phyloP scores from a whole-genome alignment of 202 grass and related monocot genomes.

The Digitaria exilis region DNA sequence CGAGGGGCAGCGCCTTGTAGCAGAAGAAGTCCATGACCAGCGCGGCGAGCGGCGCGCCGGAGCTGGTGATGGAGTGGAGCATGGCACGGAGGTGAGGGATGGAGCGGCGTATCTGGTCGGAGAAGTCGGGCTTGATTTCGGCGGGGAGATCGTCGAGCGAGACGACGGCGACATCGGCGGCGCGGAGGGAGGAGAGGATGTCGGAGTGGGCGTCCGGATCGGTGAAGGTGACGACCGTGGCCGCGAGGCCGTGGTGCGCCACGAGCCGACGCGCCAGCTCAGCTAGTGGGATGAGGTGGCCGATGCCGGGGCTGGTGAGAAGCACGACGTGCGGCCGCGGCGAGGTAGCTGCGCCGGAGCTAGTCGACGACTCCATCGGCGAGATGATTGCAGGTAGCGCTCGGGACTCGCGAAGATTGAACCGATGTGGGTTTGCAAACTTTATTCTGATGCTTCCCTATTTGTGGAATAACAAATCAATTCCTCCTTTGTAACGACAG shows the following conservation, averaged over 20 bases:
- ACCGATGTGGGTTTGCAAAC: too few relatives aligned
- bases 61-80: neutral
- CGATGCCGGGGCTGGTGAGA: too few relatives aligned
- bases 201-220: neutral
- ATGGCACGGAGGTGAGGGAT: conserved; percentile 29
- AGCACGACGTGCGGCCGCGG: neutral
- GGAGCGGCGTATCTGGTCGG: neutral
- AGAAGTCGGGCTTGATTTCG: neutral
- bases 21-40: conserved; percentile 55
- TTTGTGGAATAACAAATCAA: too few relatives aligned
- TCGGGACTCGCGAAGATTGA: too few relatives aligned
- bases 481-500: too few relatives aligned
- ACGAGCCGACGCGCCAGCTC: too few relatives aligned
- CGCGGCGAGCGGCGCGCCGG: conserved; percentile 22
- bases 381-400: too few relatives aligned
- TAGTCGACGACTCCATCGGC: neutral
- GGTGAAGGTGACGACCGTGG: neutral
- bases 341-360: neutral
- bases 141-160: conserved; percentile 33
- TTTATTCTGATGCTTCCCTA: too few relatives aligned
- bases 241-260: too few relatives aligned
- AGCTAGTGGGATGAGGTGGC: too few relatives aligned
- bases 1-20: conserved; percentile 29
- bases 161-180: conserved; percentile 15
- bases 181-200: neutral